phyloP scores from a whole-genome alignment of 2,329 filamentous ascomycete species.

The Aureobasidium subglaciale region DNA sequence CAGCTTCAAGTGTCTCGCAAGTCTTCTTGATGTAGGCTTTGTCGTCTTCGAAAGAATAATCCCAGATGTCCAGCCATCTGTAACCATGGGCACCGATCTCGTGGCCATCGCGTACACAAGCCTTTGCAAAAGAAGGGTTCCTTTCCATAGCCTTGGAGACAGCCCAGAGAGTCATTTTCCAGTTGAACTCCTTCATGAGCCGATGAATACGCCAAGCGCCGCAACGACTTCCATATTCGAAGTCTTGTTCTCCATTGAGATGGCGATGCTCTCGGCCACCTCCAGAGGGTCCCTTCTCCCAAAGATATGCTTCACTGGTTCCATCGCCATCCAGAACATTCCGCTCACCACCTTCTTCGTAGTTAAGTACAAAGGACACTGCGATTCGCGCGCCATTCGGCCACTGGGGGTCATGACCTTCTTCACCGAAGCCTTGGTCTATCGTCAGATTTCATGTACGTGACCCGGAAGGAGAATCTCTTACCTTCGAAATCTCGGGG shows the following conservation, averaged over 20 bases:
- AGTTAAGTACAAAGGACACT: constrained; percentile 41
- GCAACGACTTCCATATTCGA: constrained; percentile 40
- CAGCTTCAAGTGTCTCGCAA: constrained; percentile 34
- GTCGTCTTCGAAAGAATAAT: constrained; percentile 40
- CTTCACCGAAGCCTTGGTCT: constrained; percentile 20
- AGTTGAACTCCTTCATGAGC: constrained; percentile 36
- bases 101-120: constrained; percentile 35
- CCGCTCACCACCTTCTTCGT: constrained; percentile 39
- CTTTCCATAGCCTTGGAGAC: constrained; percentile 35
- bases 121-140: constrained; percentile 35
- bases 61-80: constrained; percentile 38
- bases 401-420: constrained; percentile 29
- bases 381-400: constrained; percentile 39
- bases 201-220: constrained; percentile 36
- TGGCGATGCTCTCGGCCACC: constrained; percentile 36
- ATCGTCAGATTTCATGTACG: background rate
- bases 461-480: background rate
- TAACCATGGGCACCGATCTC: constrained; percentile 38
- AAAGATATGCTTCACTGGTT: constrained; percentile 33
- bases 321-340: constrained; percentile 34
- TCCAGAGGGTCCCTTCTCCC: constrained; percentile 30
- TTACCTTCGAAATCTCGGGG: constrained; percentile 24
- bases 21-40: constrained; percentile 42
- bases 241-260: constrained; percentile 43
- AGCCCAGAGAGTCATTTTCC: constrained; percentile 38